Conservation (phyloP, 257 asterid genomes). For the Solanum sitiens region DNA sequence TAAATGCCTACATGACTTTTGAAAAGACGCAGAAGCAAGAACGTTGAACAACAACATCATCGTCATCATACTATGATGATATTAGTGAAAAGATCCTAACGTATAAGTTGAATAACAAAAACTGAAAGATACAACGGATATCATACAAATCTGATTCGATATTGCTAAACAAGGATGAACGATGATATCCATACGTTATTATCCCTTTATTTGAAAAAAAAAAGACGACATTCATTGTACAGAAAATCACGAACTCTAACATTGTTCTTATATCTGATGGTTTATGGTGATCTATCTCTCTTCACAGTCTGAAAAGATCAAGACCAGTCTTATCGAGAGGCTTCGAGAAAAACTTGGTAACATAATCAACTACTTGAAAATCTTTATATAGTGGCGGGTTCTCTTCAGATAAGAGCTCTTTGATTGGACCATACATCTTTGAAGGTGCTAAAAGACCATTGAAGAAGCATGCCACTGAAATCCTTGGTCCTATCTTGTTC, state of each 20-base stretch:
- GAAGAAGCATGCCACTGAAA: conserved; percentile 57
- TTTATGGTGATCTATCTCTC: background rate
- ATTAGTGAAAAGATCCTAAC: background rate
- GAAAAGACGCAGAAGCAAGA: too few species aligned
- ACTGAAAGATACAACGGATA: background rate
- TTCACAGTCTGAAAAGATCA: conserved; percentile 31
- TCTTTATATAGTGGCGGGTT: conserved; percentile 27
- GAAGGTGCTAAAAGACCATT: conserved; percentile 16
- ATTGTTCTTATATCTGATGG: background rate
- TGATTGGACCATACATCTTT: conserved; percentile 36
- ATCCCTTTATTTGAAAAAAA: background rate
- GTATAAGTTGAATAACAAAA: background rate
- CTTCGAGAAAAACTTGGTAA: conserved; percentile 20
- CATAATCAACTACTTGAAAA: conserved; percentile 30
- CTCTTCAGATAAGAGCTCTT: conserved; percentile 37
- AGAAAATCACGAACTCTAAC: background rate
- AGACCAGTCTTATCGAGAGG: conserved; percentile 40
- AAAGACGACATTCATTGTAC: too few species aligned
- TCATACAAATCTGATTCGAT: too few species aligned
- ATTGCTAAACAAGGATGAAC: background rate
- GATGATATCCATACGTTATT: background rate
- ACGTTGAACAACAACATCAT: background rate
- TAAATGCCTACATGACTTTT: too few species aligned
- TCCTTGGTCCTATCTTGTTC: conserved; percentile 42
- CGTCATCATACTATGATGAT: background rate